Base-by-base conservation (phyloP, 139 green algal genomes). In the Raphidocelis subcapitata region DNA sequence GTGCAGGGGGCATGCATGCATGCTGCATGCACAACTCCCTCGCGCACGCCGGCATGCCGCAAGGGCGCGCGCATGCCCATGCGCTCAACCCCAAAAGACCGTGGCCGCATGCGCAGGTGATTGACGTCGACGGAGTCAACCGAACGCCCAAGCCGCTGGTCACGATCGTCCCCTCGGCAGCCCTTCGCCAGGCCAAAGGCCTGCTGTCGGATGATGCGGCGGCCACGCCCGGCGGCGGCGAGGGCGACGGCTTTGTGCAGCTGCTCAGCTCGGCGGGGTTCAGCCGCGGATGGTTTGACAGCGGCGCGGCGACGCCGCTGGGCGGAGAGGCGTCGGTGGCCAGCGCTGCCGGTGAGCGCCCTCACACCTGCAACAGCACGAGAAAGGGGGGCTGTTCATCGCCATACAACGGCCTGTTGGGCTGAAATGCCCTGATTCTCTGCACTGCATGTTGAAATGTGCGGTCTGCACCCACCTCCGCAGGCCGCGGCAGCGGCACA, bases 91-190 rank as follows among this genome's bases (percentile, higher is more conserved):
- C 20, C 24, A 5, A 26, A 65, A 24, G 24, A 36, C 10, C 15
- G 59, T 15, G 15, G 20, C 59, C 8, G 18, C 29, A 33, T 33
- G 5, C 21, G 33, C 70, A 86, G 81, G 56, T 86, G 1, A 72
- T 90, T 23, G 83, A 89, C 55, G 81, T 86, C 20, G 63, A 90
- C 2, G 84, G 86, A 15, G 65, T 83, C 1, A 86, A 92, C 62
- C 82, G 86, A 62, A 93, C 88, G 0, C 88, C 88, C 18, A 90
- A 90, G 76, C 88, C 88, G 3, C 77, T 93, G 24, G 49, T 87
- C 2, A 33, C 66, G 1, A 70, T 77, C 29, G 61, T 70, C 16
- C 56, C 70, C 23, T 70, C 70, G 46, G 70, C 70, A 31, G 70
- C 60, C 24, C 44, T 77, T 29, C 61, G 70, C 24, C 60, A 70